Evolutionary conservation across 2,329 filamentous ascomycete genomes (phyloP).

Genomic region (Fusarium anguioides): DNA sequence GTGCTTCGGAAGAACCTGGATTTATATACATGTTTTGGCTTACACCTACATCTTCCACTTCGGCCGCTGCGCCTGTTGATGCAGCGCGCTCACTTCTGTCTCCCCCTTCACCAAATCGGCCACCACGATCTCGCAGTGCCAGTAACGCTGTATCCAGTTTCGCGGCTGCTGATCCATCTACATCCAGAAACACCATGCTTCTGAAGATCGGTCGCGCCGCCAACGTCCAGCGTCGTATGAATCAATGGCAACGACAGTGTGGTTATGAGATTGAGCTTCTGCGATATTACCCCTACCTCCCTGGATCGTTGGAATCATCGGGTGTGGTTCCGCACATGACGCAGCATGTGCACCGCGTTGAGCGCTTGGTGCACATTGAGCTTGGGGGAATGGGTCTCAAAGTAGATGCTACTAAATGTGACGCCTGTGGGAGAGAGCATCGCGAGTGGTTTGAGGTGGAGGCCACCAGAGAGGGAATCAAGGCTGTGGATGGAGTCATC

Average conservation of each 20-base stretch:
- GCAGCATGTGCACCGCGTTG: constrained; percentile 86
- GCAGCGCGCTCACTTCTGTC: constrained; percentile 69
- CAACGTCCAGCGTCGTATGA: constrained; percentile 91
- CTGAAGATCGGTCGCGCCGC: constrained; percentile 75
- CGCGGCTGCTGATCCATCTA: constrained; percentile 49
- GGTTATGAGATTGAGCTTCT: constrained; percentile 88
- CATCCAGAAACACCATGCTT: constrained; percentile 64
- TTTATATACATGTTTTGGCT: constrained; percentile 99
- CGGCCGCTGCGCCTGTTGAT: constrained; percentile 64
- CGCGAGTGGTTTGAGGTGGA: constrained; percentile 96
- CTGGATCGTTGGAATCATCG: constrained; percentile 53
- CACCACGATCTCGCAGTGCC: constrained; percentile 56
- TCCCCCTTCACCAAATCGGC: constrained; percentile 56
- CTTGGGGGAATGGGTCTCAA: constrained; percentile 72
- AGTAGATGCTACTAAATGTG: constrained; percentile 69
- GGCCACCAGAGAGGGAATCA: constrained; percentile 76
- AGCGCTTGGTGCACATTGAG: constrained; percentile 91
- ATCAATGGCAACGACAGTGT: constrained; percentile 94
- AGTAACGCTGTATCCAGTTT: constrained; percentile 68
- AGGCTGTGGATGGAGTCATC: constrained; percentile 74
- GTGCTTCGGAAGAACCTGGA: constrained; percentile 79
- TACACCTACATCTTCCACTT: constrained; percentile 68
- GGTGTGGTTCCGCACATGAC: constrained; percentile 71
- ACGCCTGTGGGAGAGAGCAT: constrained; percentile 84
- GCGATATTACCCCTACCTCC: constrained; percentile 88